A percentile compares a stretch with the other conserved stretches of the same genome.
These are phyloP conservation scores for Ceratocystis huliohia DNA, from an alignment of 2,329 filamentous ascomycete genomes.

Conservation along the genomic window DNA sequence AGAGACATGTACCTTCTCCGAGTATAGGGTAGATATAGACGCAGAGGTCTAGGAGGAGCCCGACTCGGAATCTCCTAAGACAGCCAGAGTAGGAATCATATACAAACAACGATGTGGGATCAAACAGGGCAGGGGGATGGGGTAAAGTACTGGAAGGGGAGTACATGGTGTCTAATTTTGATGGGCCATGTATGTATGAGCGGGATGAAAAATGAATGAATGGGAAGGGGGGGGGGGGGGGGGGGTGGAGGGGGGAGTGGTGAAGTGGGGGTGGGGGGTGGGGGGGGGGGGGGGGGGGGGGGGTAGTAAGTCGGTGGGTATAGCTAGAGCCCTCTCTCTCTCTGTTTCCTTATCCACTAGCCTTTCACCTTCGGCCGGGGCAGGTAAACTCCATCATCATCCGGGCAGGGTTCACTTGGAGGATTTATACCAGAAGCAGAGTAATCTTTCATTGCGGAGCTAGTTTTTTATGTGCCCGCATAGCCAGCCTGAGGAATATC, in stretches of 20 bases:
- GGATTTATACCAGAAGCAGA: not conserved
- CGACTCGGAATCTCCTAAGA: not conserved
- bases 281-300: not conserved
- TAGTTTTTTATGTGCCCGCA: not conserved
- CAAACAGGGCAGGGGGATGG: not conserved
- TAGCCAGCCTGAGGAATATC: not conserved
- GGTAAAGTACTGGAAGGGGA: not conserved
- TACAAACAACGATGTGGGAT: not conserved
- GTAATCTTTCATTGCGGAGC: not conserved
- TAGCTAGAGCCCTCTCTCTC: not conserved
- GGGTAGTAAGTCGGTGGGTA: not conserved
- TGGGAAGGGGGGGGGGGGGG: too few relatives aligned
- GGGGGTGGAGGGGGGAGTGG: too few relatives aligned
- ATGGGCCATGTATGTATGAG: not conserved
- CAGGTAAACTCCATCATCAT: not conserved
- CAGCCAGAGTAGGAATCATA: not conserved
- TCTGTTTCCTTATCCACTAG: not conserved
- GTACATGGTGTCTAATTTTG: not conserved
- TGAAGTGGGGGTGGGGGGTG: too few relatives aligned
- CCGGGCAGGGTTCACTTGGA: not conserved
- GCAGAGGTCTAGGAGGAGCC: not conserved
- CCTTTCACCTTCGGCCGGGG: not conserved
- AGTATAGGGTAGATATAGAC: not conserved
- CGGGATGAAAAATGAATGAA: too few relatives aligned
- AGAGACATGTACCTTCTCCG: not conserved